Evolutionary conservation across 305 asterid genomes (phyloP).

Genomic region (Plantago coronopus): DNA sequence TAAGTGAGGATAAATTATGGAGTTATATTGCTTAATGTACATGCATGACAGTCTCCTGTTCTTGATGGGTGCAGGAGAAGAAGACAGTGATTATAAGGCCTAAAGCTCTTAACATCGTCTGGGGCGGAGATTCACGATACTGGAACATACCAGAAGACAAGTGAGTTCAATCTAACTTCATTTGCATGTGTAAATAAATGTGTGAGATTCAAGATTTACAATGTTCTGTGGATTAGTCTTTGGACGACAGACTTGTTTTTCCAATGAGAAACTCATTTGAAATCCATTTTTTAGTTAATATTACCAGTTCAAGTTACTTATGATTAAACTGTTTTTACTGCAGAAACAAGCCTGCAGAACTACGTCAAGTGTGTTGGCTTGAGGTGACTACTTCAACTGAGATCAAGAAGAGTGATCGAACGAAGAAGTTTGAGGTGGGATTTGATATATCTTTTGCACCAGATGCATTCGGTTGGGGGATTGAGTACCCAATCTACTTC

Average conservation of each 20-base stretch:
- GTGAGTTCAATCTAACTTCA: not conserved
- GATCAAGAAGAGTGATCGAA: not conserved
- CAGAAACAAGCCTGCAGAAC: not conserved
- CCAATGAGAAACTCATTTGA: too few species aligned
- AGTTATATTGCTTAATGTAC: too few species aligned
- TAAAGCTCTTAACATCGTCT: not conserved
- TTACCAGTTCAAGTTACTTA: too few species aligned
- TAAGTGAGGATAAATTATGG: too few species aligned
- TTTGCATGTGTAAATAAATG: too few species aligned
- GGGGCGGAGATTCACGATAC: slow-evolving; percentile 7
- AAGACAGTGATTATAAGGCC: not conserved
- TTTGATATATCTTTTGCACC: not conserved
- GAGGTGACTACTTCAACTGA: not conserved
- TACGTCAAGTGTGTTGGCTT: slow-evolving; percentile 5
- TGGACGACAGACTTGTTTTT: too few species aligned
- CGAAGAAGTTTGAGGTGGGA: not conserved
- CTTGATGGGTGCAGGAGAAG: not conserved
- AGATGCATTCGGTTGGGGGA: slow-evolving; percentile 8
- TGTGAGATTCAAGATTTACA: too few species aligned
- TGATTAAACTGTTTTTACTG: not conserved
- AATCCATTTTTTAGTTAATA: too few species aligned
- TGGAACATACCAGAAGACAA: not conserved
- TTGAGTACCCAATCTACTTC: not conserved
- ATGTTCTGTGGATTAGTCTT: too few species aligned
- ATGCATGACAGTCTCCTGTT: not conserved